phyloP scores from a whole-genome alignment of 2,329 filamentous ascomycete genomes.

The Pyricularia pennisetigena region DNA sequence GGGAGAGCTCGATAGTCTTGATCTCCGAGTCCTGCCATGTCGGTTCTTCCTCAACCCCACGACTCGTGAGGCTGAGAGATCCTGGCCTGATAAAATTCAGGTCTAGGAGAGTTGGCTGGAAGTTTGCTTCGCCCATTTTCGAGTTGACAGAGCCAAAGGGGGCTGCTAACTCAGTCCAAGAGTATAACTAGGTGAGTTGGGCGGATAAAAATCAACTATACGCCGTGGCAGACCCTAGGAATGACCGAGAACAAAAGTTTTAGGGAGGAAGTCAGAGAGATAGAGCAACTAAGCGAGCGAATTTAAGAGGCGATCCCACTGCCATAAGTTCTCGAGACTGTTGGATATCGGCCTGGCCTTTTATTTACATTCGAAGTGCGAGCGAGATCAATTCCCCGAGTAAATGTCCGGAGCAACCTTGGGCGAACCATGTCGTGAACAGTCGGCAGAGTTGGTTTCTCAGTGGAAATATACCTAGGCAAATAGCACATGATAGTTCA shows the following conservation, averaged over 20 bases:
- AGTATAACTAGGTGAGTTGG: no score
- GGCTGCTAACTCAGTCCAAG: no score
- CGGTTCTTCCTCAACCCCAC: background rate
- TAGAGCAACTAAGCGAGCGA: no score
- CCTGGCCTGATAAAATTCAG: conserved; percentile 2
- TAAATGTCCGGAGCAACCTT: background rate
- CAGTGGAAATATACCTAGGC: background rate
- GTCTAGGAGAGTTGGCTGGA: background rate
- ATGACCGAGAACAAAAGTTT: no score
- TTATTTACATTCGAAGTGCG: background rate
- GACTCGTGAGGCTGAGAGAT: background rate
- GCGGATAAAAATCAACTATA: no score
- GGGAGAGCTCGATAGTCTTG: background rate
- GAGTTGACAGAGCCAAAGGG: no score
- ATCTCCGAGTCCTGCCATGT: background rate
- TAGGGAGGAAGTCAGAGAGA: no score
- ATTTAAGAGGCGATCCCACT: no score
- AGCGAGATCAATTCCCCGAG: no score
- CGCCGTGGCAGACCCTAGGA: no score
- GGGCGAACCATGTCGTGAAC: background rate
- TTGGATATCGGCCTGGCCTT: background rate
- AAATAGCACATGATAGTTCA: background rate
- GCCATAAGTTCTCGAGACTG: background rate
- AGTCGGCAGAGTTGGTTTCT: background rate
- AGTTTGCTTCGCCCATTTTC: background rate